Percentiles rank a stretch among this genome's conserved stretches.
These are phyloP conservation scores for Nemania serpens DNA, from an alignment of 2,329 filamentous ascomycete species.

Conservation along the genomic window DNA sequence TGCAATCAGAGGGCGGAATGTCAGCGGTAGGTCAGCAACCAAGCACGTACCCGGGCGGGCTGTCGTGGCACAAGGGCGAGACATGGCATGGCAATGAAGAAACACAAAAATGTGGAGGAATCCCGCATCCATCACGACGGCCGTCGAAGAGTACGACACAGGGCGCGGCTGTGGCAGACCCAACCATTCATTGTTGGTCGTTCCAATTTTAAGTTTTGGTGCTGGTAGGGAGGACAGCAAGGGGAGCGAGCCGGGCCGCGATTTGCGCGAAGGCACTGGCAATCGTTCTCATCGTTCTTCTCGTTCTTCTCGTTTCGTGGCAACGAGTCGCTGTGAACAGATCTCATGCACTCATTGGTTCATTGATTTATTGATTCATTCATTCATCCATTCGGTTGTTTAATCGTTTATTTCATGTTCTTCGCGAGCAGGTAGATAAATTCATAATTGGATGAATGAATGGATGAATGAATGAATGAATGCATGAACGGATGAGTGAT, in stretches of 20 bases:
- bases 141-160: conserved; percentile 17
- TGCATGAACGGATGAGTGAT: not conserved
- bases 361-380: not conserved
- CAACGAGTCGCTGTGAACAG: too few relatives aligned
- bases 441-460: not conserved
- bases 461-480: not conserved
- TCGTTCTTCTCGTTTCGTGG: conserved; percentile 6
- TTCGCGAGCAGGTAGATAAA: not conserved
- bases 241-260: conserved; percentile 12
- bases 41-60: conserved; percentile 29
- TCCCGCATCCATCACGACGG: conserved; percentile 30
- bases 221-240: conserved; percentile 1
- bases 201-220: not conserved
- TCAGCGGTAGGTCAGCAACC: conserved; percentile 28
- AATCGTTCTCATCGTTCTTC: conserved; percentile 24
- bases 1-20: conserved; percentile 34
- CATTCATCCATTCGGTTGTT: too few relatives aligned
- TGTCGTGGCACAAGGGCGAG: conserved; percentile 27
- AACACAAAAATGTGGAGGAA: conserved; percentile 29
- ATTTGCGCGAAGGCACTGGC: conserved; percentile 29
- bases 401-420: too few relatives aligned
- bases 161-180: conserved; percentile 2
- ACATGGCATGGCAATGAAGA: conserved; percentile 27
- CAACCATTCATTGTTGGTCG: conserved; percentile 1
- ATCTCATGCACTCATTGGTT: not conserved